phyloP scores from a whole-genome alignment of 805 yeast species.

The Myxozyma neglecta region DNA sequence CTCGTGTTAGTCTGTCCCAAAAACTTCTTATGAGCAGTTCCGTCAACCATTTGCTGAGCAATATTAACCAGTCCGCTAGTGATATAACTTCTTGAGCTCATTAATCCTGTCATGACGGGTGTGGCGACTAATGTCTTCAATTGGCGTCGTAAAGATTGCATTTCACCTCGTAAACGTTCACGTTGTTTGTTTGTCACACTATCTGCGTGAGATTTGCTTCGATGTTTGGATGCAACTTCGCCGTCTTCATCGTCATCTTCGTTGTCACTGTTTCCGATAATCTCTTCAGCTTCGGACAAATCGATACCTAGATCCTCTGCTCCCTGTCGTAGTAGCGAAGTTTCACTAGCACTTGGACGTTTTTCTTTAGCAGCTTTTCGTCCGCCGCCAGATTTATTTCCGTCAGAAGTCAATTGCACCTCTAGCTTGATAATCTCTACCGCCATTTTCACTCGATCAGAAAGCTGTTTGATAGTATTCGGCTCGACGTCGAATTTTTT shows the following conservation, averaged over 20 bases:
- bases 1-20: slow-evolving; percentile 67
- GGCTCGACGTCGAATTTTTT: slow-evolving; percentile 74
- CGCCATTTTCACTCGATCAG: slow-evolving; percentile 67
- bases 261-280: slow-evolving; percentile 43
- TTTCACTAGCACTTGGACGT: slow-evolving; percentile 40
- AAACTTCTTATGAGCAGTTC: slow-evolving; percentile 63
- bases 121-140: slow-evolving; percentile 33
- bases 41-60: slow-evolving; percentile 54
- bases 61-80: slow-evolving; percentile 40
- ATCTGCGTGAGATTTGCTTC: not conserved
- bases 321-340: slow-evolving; percentile 81
- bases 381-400: slow-evolving; percentile 28
- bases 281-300: slow-evolving; percentile 67
- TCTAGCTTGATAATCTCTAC: slow-evolving; percentile 73
- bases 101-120: slow-evolving; percentile 34
- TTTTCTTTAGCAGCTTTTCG: slow-evolving; percentile 45
- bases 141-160: slow-evolving; percentile 32
- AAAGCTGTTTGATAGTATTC: slow-evolving; percentile 67
- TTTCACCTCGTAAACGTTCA: slow-evolving; percentile 9
- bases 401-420: slow-evolving; percentile 54
- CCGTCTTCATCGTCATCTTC: slow-evolving; percentile 27
- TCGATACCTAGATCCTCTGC: slow-evolving; percentile 92
- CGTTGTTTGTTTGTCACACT: slow-evolving; percentile 2
- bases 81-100: slow-evolving; percentile 36
- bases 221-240: not conserved